phyloP scores from a whole-genome alignment of 2,329 filamentous ascomycete species.

The Talaromyces sp. region DNA sequence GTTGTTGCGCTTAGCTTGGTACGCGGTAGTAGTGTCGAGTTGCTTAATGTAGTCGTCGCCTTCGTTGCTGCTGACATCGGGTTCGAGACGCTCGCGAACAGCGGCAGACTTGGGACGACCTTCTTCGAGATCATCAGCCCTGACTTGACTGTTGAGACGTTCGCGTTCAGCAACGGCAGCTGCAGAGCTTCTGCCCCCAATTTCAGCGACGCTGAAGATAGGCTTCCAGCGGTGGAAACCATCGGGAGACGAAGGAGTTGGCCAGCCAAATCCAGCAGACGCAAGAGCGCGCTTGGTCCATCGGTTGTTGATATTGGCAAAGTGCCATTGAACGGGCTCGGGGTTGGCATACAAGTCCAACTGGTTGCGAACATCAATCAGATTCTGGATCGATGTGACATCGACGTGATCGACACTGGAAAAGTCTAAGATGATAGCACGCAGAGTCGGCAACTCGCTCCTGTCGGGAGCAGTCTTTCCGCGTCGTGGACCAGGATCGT shows the following conservation, averaged over 20 bases:
- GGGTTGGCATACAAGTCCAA: conserved; percentile 80
- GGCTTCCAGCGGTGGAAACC: conserved; percentile 74
- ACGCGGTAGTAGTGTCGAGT: conserved; percentile 48
- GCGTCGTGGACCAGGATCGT: conserved; percentile 74
- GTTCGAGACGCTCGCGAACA: conserved; percentile 30
- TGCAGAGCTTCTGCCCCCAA: conserved; percentile 67
- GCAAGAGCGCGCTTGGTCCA: conserved; percentile 92
- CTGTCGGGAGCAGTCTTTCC: conserved; percentile 50
- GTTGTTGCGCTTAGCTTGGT: conserved; percentile 31
- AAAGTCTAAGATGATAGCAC: conserved; percentile 91
- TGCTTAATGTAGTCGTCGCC: conserved; percentile 42
- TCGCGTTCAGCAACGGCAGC: conserved; percentile 64
- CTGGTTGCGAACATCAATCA: conserved; percentile 93
- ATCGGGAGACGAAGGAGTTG: conserved; percentile 52
- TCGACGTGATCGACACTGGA: conserved; percentile 91
- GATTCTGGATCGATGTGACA: conserved; percentile 82
- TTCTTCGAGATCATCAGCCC: conserved; percentile 31
- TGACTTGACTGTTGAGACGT: conserved; percentile 41
- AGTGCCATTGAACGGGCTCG: conserved; percentile 86
- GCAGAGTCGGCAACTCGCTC: conserved; percentile 62
- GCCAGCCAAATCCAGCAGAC: conserved; percentile 83
- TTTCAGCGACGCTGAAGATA: conserved; percentile 90
- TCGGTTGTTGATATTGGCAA: conserved; percentile 87
- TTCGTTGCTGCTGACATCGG: conserved; percentile 28
- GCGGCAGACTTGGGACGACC: conserved; percentile 31